A percentile compares a stretch with the other conserved stretches of the same genome.
Conservation (phyloP, 306 rosid genomes). For the Lotus japonicus region DNA sequence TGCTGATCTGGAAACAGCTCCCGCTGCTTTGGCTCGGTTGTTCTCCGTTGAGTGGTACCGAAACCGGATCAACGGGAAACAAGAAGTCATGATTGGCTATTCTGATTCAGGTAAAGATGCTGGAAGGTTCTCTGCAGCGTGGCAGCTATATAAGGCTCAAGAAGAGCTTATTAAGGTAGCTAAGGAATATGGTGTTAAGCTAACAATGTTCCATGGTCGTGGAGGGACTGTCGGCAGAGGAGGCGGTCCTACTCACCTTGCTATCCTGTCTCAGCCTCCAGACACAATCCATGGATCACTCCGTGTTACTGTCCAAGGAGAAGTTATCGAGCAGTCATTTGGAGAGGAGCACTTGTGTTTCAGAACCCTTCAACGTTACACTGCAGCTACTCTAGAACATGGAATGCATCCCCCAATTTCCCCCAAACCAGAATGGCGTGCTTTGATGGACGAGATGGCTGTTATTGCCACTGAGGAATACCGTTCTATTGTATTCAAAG, state of each 20-base stretch:
- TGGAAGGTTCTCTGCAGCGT: slow-evolving; percentile 87
- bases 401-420: slow-evolving; percentile 75
- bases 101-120: slow-evolving; percentile 97
- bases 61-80: slow-evolving; percentile 72
- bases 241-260: slow-evolving; percentile 94
- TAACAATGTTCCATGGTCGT: slow-evolving; percentile 96
- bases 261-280: slow-evolving; percentile 92
- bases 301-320: slow-evolving; percentile 92
- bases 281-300: slow-evolving; percentile 90
- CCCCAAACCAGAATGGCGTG: slow-evolving; percentile 86
- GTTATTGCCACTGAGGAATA: slow-evolving; percentile 81
- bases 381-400: slow-evolving; percentile 88
- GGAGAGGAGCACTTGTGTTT: slow-evolving; percentile 86
- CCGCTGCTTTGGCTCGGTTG: slow-evolving; percentile 71
- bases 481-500: slow-evolving; percentile 79
- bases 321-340: slow-evolving; percentile 85
- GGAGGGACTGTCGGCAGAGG: slow-evolving; percentile 97
- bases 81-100: slow-evolving; percentile 96
- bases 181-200: slow-evolving; percentile 67
- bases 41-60: slow-evolving; percentile 83
- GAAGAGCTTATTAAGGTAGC: slow-evolving; percentile 90
- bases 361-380: slow-evolving; percentile 81
- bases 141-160: slow-evolving; percentile 93
- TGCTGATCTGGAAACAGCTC: slow-evolving; percentile 81
- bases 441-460: slow-evolving; percentile 85